phyloP scores from a whole-genome alignment of 306 rosid species.

The Erythrophleum fordii region DNA sequence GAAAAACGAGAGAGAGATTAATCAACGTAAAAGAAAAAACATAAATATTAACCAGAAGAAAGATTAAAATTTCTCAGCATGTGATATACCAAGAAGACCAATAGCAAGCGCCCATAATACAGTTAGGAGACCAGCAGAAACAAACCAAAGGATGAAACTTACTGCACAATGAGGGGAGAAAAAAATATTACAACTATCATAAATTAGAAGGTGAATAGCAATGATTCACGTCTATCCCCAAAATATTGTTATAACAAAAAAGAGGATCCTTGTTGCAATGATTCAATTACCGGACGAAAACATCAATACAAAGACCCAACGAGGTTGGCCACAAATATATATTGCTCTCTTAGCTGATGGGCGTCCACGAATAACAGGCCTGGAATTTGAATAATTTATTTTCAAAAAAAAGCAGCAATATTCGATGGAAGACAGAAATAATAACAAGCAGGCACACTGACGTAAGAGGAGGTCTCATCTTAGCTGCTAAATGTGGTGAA shows the following conservation, averaged over 20 bases:
- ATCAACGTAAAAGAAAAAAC: slow-evolving; percentile 31
- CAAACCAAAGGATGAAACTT: slow-evolving; percentile 84
- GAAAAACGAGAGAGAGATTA: slow-evolving; percentile 29
- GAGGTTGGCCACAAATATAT: slow-evolving; percentile 87
- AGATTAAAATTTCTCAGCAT: slow-evolving; percentile 19
- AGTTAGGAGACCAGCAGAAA: slow-evolving; percentile 81
- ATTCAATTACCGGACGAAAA: slow-evolving; percentile 72
- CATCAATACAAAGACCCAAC: slow-evolving; percentile 85
- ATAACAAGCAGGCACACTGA: slow-evolving; percentile 51
- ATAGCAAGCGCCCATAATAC: slow-evolving; percentile 81
- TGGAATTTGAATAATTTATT: slow-evolving; percentile 48
- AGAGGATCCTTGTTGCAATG: slow-evolving; percentile 5
- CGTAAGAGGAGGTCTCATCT: slow-evolving; percentile 99
- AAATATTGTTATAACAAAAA: slow-evolving; percentile 29
- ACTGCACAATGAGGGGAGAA: slow-evolving; percentile 48
- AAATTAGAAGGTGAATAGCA: slow-evolving; percentile 6
- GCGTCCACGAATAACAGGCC: slow-evolving; percentile 99
- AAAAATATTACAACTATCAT: slow-evolving; percentile 1
- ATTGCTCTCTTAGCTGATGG: slow-evolving; percentile 92
- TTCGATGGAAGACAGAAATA: slow-evolving; percentile 3
- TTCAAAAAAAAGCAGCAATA: slow-evolving; percentile 20
- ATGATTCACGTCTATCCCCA: slow-evolving; percentile 17
- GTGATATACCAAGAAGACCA: slow-evolving; percentile 81
- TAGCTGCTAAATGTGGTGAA: slow-evolving; percentile 97
- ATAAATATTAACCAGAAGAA: neutral